These are phyloP conservation scores for Lentinula guzmanii DNA, from an alignment of 768 basidiomycete species.

Conservation along the genomic window DNA sequence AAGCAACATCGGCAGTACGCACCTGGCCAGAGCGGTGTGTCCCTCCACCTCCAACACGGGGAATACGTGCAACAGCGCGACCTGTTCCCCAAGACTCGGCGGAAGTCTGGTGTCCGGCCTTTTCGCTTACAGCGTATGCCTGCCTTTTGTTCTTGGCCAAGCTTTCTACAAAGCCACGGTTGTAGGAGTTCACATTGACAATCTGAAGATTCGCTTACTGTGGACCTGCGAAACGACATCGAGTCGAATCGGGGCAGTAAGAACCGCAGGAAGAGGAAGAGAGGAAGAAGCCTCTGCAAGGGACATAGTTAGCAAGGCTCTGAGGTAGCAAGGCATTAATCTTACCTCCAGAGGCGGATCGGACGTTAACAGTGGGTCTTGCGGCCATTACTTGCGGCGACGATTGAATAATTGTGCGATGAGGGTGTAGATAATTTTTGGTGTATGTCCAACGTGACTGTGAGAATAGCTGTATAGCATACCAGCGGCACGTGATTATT, in stretches of 20 bases:
- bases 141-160: constrained; percentile 98
- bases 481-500: too few relatives aligned
- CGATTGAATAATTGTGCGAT: background rate
- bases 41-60: constrained; percentile 98
- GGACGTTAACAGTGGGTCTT: constrained; percentile 86
- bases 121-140: constrained; percentile 93
- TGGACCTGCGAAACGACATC: constrained; percentile 98
- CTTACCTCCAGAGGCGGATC: constrained; percentile 69
- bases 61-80: constrained; percentile 99
- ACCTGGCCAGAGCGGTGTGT: constrained; percentile 98
- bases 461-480: background rate
- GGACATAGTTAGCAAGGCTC: background rate
- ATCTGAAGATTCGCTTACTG: constrained; percentile 64
- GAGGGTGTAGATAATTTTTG: background rate
- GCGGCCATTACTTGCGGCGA: constrained; percentile 62
- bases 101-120: constrained; percentile 98
- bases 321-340: background rate
- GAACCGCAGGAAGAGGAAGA: constrained; percentile 89
- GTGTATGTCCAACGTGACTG: background rate
- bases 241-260: constrained; percentile 96
- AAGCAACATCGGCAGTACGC: constrained; percentile 14
- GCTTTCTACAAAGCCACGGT: constrained; percentile 56
- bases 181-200: background rate
- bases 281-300: constrained; percentile 75
- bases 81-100: constrained; percentile 99